Evolutionary conservation across 768 basidiomycete species (phyloP), one percentile per base, ranked within the genome.

Genomic region (Mycena haematopus): DNA sequence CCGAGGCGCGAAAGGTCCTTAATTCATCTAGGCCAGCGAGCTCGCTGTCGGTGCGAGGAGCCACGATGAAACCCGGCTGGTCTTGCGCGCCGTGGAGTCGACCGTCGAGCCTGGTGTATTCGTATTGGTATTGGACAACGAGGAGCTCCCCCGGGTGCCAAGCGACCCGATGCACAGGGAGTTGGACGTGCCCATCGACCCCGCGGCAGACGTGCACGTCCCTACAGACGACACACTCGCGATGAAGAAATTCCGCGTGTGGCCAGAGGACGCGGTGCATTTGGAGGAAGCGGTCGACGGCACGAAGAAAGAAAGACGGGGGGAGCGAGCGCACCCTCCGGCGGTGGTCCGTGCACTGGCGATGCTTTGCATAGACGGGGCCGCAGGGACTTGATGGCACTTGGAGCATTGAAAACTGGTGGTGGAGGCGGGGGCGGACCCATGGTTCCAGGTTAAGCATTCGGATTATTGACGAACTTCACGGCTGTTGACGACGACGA

Each of bases 1-100:
- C 17, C 72, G 67, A n/a, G n/a, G n/a, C n/a, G n/a, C n/a, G n/a
- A n/a, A n/a, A n/a, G n/a, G n/a, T n/a, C n/a, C n/a, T n/a, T n/a
- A n/a, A 54, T 68, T 76, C 24, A 71, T 78, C 77, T 86, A 90
- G 3, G 91, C 91, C 24, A 92, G 75, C 1, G 91, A 92, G 68
- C 90, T 91, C 1, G 88, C 90, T 0, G 91, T 92, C 0, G 91
- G 91, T 0, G 90, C 90, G 53, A 89, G 76, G 14, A 92, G 65
- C 42, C 73, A 69, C 6, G 74, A 75, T 1, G 85, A 84, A 8
- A 75, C 75, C 0, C 62, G 62, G n/a, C 31, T n/a, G 6, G 56
- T 49, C 62, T 59, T 64, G n/a, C 58, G 54, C 6, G 50, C 52
- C 2, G 9, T 9, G 29, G 68, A 62, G 46, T 60, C 65, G 47